These are phyloP conservation scores for Microascus cirrosus DNA, from an alignment of 2,329 filamentous ascomycete species.

Conservation along the genomic window DNA sequence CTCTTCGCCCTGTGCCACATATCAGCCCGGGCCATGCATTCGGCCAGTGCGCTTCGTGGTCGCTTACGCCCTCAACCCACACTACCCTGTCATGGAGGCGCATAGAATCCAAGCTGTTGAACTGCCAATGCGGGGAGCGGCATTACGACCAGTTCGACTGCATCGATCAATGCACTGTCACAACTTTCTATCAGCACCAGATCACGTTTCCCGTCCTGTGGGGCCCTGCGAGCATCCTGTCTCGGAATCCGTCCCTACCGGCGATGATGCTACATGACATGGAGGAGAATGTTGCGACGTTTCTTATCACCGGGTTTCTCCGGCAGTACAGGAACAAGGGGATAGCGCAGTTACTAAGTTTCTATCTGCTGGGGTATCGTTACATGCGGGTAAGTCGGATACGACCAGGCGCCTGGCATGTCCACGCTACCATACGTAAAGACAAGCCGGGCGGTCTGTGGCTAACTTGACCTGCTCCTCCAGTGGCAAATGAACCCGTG, in stretches of 20 bases:
- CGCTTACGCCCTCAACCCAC: not conserved
- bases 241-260: constrained; percentile 12
- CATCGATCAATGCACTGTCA: constrained; percentile 13
- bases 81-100: not conserved
- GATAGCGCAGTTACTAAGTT: not conserved
- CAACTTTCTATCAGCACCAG: constrained; percentile 14
- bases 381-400: not conserved
- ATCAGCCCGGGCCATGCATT: not conserved
- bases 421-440: not conserved
- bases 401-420: not conserved
- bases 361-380: not conserved
- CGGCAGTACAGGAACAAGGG: constrained; percentile 1
- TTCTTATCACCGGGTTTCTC: constrained; percentile 1
- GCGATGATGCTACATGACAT: constrained; percentile 9
- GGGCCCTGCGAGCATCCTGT: constrained; percentile 9
- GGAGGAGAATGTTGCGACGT: constrained; percentile 1
- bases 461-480: not conserved
- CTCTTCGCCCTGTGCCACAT: not conserved
- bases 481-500: constrained; percentile 8
- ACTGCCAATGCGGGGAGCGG: constrained; percentile 15
- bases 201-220: constrained; percentile 10
- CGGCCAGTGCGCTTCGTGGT: not conserved
- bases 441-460: not conserved
- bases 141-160: constrained; percentile 12
- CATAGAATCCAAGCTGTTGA: constrained; percentile 6